Conservation (phyloP, 345 rosid genomes). For the Pugionium dolabratum region DNA sequence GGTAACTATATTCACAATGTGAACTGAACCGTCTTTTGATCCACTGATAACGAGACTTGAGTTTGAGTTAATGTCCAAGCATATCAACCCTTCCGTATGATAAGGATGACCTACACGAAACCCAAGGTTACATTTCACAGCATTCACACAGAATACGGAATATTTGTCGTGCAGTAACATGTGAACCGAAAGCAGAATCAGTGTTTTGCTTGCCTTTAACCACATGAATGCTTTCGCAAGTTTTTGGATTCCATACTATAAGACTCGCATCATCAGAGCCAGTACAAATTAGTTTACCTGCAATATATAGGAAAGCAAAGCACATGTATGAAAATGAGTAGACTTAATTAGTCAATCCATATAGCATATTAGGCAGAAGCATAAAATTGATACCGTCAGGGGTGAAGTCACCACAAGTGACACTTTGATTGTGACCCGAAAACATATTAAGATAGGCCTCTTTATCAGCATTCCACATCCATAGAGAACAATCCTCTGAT, state of each 20-base stretch:
- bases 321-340: not conserved
- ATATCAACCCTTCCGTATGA: slow-evolving; percentile 75
- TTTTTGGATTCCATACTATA: slow-evolving; percentile 89
- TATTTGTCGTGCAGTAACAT: not conserved
- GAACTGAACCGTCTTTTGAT: slow-evolving; percentile 71
- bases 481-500: slow-evolving; percentile 70
- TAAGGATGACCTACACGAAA: slow-evolving; percentile 71
- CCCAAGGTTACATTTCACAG: slow-evolving; percentile 12
- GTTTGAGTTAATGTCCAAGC: slow-evolving; percentile 75
- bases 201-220: slow-evolving; percentile 54
- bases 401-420: slow-evolving; percentile 92
- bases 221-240: slow-evolving; percentile 69
- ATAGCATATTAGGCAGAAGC: slow-evolving; percentile 1
- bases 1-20: slow-evolving; percentile 72
- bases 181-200: not conserved
- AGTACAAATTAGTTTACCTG: slow-evolving; percentile 86
- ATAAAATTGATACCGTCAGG: slow-evolving; percentile 66
- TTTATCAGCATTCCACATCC: slow-evolving; percentile 99
- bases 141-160: not conserved
- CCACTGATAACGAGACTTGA: slow-evolving; percentile 84
- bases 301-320: slow-evolving; percentile 6
- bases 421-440: slow-evolving; percentile 71
- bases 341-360: not conserved
- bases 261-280: slow-evolving; percentile 91
- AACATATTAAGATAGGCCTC: slow-evolving; percentile 67